phyloP scores from a whole-genome alignment of 1,139 yeast species.

The Candida gigantensis region DNA sequence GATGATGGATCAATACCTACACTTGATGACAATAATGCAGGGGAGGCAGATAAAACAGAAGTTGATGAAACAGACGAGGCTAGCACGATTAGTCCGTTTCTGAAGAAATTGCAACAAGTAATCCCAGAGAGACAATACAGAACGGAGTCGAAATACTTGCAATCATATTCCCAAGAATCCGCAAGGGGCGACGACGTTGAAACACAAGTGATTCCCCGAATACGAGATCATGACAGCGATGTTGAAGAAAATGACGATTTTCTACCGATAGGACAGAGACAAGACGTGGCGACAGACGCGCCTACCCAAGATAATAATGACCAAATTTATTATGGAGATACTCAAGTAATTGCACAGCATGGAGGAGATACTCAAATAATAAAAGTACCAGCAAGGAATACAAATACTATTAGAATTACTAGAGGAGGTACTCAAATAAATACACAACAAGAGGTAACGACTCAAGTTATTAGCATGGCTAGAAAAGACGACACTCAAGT shows the following conservation, averaged over 20 bases:
- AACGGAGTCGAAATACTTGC: not conserved
- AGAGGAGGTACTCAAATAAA: not conserved
- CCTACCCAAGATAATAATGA: not conserved
- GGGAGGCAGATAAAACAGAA: not conserved
- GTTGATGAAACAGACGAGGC: constrained; percentile 1
- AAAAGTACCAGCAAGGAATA: too few species aligned
- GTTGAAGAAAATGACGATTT: not conserved
- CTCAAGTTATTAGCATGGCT: not conserved
- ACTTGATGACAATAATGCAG: not conserved
- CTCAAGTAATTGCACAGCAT: not conserved
- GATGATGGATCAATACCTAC: not conserved
- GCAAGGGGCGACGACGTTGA: not conserved
- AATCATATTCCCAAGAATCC: not conserved
- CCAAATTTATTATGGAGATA: not conserved
- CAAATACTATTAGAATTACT: too few species aligned
- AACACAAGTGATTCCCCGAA: too few species aligned
- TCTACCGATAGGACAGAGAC: not conserved
- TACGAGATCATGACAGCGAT: too few species aligned
- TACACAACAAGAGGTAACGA: too few species aligned
- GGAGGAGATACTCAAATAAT: constrained; percentile 1
- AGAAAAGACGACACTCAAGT: not conserved
- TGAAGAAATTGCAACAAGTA: constrained; percentile 2
- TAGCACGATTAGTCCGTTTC: constrained; percentile 2
- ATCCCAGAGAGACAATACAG: not conserved
- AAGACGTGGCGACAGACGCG: too few species aligned